These are phyloP conservation scores for Hordeum marinum DNA, from an alignment of 176 grass and related monocot genomes.

Conservation along the genomic window DNA sequence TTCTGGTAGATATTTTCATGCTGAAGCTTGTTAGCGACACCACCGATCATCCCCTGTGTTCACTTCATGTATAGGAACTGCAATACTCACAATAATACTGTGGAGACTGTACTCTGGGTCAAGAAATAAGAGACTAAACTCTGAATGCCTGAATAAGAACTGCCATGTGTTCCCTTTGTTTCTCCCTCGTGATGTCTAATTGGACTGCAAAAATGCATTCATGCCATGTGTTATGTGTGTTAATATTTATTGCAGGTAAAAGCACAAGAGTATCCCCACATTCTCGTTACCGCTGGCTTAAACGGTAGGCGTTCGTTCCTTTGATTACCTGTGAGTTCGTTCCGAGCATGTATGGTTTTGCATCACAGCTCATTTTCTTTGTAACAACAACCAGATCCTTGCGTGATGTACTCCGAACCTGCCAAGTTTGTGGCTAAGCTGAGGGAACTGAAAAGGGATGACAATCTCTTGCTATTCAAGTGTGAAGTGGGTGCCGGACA, in stretches of 20 bases:
- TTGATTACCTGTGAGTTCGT: neutral
- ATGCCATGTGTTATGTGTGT: too few relatives aligned
- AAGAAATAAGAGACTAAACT: neutral
- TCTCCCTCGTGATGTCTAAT: too few relatives aligned
- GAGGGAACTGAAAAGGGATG: constrained; percentile 62
- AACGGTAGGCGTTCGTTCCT: constrained; percentile 44
- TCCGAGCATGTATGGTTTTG: too few relatives aligned
- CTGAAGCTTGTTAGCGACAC: neutral
- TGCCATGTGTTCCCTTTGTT: too few relatives aligned
- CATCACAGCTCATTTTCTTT: too few relatives aligned
- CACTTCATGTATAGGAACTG: neutral
- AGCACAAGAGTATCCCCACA: constrained; percentile 65
- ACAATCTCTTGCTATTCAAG: constrained; percentile 8
- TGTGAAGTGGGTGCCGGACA: neutral
- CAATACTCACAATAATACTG: neutral
- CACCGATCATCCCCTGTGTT: neutral
- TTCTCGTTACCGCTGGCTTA: constrained; percentile 93
- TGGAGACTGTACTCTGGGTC: neutral
- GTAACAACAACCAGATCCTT: constrained; percentile 45
- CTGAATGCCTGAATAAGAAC: too few relatives aligned
- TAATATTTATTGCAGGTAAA: constrained; percentile 40
- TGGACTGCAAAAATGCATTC: too few relatives aligned
- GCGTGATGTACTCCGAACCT: constrained; percentile 81
- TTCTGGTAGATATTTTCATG: neutral
- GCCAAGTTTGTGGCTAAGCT: constrained; percentile 79